phyloP scores from a whole-genome alignment of 192 early-diverging fungal genomes.

The Backusella morwellensis region DNA sequence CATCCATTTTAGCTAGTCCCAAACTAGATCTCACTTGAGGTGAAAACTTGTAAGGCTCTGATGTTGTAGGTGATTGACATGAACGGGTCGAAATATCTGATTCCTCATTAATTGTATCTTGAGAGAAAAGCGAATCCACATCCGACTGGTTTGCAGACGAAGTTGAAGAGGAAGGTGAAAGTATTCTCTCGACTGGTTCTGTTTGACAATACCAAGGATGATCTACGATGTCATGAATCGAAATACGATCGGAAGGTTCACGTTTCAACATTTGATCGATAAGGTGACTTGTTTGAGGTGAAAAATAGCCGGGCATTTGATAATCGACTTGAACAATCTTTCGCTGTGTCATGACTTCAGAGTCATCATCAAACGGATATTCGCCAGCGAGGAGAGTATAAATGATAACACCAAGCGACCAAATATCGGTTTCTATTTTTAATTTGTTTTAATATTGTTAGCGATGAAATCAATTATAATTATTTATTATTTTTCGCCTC shows the following conservation, averaged over 20 bases:
- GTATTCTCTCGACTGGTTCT: slow-evolving; percentile 25
- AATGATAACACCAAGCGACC: slow-evolving; percentile 91
- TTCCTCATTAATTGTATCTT: neutral
- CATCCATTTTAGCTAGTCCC: slow-evolving; percentile 6
- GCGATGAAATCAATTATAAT: neutral
- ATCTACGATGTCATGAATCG: slow-evolving; percentile 60
- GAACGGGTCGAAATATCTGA: neutral
- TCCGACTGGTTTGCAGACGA: slow-evolving; percentile 18
- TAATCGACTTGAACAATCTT: slow-evolving; percentile 77
- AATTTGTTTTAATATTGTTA: slow-evolving; percentile 32
- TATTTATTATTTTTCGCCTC: neutral
- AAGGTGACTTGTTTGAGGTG: slow-evolving; percentile 57
- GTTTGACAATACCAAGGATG: slow-evolving; percentile 61
- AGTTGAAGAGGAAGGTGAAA: slow-evolving; percentile 16
- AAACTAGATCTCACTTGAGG: slow-evolving; percentile 20
- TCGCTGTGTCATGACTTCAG: slow-evolving; percentile 61
- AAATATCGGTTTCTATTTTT: slow-evolving; percentile 78
- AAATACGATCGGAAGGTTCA: slow-evolving; percentile 62
- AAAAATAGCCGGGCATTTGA: slow-evolving; percentile 62
- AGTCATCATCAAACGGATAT: slow-evolving; percentile 82
- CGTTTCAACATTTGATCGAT: slow-evolving; percentile 63
- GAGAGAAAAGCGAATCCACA: slow-evolving; percentile 20
- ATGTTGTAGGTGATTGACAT: neutral
- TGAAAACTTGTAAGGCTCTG: slow-evolving; percentile 9
- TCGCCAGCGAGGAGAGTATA: slow-evolving; percentile 85